These are phyloP conservation scores for Blastomyces silverae DNA, from an alignment of 2,329 filamentous ascomycete species.

Conservation along the genomic window DNA sequence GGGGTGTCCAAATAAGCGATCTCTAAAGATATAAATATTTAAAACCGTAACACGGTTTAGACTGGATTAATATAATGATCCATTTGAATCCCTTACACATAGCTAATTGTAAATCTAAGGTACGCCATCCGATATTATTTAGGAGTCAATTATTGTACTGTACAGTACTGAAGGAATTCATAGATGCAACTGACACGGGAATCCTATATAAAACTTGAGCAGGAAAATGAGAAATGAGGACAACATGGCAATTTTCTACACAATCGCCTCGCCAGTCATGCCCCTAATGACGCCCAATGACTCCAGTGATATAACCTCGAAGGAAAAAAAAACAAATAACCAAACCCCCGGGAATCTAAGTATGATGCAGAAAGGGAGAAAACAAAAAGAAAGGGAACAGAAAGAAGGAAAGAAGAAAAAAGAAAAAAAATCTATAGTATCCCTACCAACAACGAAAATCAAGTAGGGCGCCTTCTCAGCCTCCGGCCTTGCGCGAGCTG, in stretches of 20 bases:
- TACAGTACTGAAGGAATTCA: not conserved
- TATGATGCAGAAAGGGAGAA: not conserved
- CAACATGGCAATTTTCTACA: not conserved
- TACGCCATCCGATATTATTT: not conserved
- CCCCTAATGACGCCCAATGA: not conserved
- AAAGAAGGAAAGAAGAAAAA: too few relatives aligned
- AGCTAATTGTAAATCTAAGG: not conserved
- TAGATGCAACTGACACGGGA: not conserved
- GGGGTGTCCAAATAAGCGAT: too few relatives aligned
- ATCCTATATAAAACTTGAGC: not conserved
- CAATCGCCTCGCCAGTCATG: not conserved
- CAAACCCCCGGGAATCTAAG: not conserved
- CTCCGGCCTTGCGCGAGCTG: slow-evolving; percentile 17
- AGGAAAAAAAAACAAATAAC: not conserved
- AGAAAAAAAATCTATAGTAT: not conserved
- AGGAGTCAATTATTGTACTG: not conserved
- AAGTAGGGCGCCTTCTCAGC: slow-evolving; percentile 1
- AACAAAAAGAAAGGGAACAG: too few relatives aligned
- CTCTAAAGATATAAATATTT: not conserved
- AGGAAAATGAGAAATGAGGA: not conserved
- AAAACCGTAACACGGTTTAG: not conserved
- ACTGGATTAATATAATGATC: not conserved
- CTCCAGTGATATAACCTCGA: not conserved
- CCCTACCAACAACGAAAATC: not conserved
- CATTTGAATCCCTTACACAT: not conserved